Evolutionary conservation across 106 monocot species (phyloP).

Genomic region (Gastrodia elata): DNA sequence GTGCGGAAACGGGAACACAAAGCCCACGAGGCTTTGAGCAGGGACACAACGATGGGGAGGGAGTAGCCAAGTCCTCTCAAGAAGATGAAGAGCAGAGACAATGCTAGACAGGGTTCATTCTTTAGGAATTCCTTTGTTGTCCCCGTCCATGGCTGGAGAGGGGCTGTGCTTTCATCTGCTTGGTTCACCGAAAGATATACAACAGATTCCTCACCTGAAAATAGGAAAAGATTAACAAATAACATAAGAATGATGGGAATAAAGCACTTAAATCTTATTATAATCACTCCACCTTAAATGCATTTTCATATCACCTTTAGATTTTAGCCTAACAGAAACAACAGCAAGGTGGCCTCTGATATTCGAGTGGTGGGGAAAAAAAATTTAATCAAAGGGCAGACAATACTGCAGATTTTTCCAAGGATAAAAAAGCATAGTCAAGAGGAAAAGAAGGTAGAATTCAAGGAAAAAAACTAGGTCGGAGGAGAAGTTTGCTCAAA

Average conservation of each 20-base stretch:
- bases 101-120: constrained; percentile 46
- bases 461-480: too few relatives aligned
- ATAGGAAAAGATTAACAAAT: neutral
- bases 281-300: too few relatives aligned
- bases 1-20: constrained; percentile 18
- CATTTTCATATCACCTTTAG: too few relatives aligned
- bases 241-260: neutral
- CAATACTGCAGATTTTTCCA: too few relatives aligned
- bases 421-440: too few relatives aligned
- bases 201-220: constrained; percentile 54
- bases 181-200: constrained; percentile 31
- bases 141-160: constrained; percentile 10
- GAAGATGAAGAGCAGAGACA: constrained; percentile 44
- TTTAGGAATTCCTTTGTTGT: constrained; percentile 31
- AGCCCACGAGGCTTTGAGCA: constrained; percentile 30
- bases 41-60: constrained; percentile 27
- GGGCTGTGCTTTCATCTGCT: neutral
- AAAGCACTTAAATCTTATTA: too few relatives aligned
- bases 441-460: too few relatives aligned
- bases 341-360: too few relatives aligned
- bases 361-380: too few relatives aligned
- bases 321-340: too few relatives aligned
- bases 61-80: constrained; percentile 27
- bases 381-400: too few relatives aligned
- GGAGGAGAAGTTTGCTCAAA: too few relatives aligned